Evolutionary conservation across 2,329 filamentous ascomycete species (phyloP), one percentile per base, ranked within the genome.

Genomic region (Aspergillus ibericus): DNA sequence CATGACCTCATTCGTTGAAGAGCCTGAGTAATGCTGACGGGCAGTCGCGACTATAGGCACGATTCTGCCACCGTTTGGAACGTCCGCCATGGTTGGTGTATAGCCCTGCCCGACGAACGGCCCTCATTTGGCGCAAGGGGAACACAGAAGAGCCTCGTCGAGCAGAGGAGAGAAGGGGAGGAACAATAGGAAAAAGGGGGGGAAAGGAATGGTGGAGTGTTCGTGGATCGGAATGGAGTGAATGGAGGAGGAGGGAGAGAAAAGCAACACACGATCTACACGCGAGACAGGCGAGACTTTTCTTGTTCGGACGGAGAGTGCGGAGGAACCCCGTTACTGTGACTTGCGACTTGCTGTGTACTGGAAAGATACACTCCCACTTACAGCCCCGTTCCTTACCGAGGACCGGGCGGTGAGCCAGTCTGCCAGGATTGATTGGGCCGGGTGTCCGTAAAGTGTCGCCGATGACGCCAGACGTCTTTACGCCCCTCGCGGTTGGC

Each of bases 21-120:
- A 60, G 47, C 61, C 63, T 57, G 66, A 61, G 60, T 62, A 58
- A 38, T 66, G 66, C 57, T 68, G 64, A 64, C 61, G 58, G 60
- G 66, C 64, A 57, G 66, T 65, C 58, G 70, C 65, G 67, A 78
- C 70, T 67, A 78, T 74, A 53, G 76, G 76, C 68, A 78, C 75
- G 60, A 78, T 75, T 72, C 76, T 77, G 69, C 68, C 68, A 68
- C 71, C 70, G 65, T 72, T 70, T 59, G 69, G 66, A 63, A 71
- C 59, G 62, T 74, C 68, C 66, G 75, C 72, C 76, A 78, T 78
- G 63, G 55, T 76, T 64, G 58, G 68, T 68, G 61, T 56, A 58
- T 55, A 69, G 66, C 62, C 64, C 68, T 67, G 66, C 67, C 64
- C 65, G 66, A 71, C 66, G 68, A 69, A 65, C 59, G 66, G 63